Evolutionary conservation across 495 filamentous ascomycete genomes (phyloP), one percentile per base, ranked within the genome.

Genomic region (Choiromyces venosus): DNA sequence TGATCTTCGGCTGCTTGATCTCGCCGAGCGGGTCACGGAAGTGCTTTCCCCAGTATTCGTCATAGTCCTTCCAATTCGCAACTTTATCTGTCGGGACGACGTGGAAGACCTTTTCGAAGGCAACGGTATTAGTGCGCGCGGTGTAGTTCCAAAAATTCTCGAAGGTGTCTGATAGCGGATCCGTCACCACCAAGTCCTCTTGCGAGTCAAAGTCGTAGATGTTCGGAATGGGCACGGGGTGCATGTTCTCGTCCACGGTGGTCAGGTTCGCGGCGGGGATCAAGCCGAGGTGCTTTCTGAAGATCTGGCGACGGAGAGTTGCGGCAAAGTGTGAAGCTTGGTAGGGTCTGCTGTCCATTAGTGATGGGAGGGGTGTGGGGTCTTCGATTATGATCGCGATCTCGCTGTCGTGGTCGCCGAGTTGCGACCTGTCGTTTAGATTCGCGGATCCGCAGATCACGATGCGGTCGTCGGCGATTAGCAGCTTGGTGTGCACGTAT

Each of bases 381-480:
- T 97, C 94, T 79, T 93, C 89, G 76, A 96, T 89, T 56, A 93
- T 82, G 69, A 93, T 85, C n/a, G 91, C 91, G 74, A 94, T 92
- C 74, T 94, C 91, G 7, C 89, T 92, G 78, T 92, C 90, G 78
- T 92, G 90, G 71, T 83, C 81, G 25, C 94, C 94, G 21, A 97
- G 87, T 82, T 98, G 94, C 33, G 91, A 94, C 74, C 94, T 91
- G 83, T 98, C 94, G 83, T 98, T 98, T 61, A 98, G 83, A 82
- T 98, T 98, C 42, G 94, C 94, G 0, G 91, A 94, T 67, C 94
- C 94, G 83, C 91, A 93, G 81, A 98, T 94, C 38, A 93, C 94
- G 68, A 92, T 83, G 8, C 88, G 87, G 83, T 98, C 94, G 79
- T 98, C 94, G 70, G 94, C 94, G 81, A 98, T 94, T 75, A 97